Evolutionary conservation across 768 basidiomycete genomes (phyloP).

Genomic region (Hygrophoropsis aurantiaca): DNA sequence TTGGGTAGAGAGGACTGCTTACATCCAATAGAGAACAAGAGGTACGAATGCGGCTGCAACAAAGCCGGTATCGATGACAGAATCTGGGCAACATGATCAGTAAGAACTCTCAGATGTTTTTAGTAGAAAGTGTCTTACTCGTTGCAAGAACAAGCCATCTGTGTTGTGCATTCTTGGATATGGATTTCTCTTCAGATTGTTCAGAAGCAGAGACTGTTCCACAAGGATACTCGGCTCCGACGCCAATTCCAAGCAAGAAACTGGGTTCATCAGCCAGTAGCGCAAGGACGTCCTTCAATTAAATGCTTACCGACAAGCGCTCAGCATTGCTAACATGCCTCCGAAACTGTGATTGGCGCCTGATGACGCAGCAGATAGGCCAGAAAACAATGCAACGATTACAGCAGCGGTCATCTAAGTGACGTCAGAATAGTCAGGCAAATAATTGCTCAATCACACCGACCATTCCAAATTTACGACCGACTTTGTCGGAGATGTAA

Average conservation of each 20-base stretch:
- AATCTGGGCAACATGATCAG: slow-evolving; percentile 41
- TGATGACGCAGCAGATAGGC: slow-evolving; percentile 76
- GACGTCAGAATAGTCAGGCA: slow-evolving; percentile 14
- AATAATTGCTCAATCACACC: slow-evolving; percentile 12
- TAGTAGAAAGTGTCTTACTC: slow-evolving; percentile 47
- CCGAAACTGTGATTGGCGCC: slow-evolving; percentile 71
- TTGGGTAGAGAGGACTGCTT: slow-evolving; percentile 21
- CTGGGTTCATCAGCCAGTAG: slow-evolving; percentile 32
- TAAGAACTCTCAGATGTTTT: slow-evolving; percentile 2
- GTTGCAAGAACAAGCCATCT: slow-evolving; percentile 87
- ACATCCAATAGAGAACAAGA: slow-evolving; percentile 89
- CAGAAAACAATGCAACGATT: slow-evolving; percentile 84
- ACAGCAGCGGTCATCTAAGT: slow-evolving; percentile 74
- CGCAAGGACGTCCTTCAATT: background rate
- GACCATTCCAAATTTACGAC: slow-evolving; percentile 88
- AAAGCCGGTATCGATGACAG: slow-evolving; percentile 86
- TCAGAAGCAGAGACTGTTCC: slow-evolving; percentile 89
- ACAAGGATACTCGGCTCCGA: slow-evolving; percentile 89
- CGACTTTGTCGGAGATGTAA: slow-evolving; percentile 83
- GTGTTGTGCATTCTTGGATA: slow-evolving; percentile 79
- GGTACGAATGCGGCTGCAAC: slow-evolving; percentile 80
- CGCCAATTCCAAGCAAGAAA: slow-evolving; percentile 85
- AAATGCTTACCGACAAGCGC: slow-evolving; percentile 62
- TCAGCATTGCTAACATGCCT: slow-evolving; percentile 77
- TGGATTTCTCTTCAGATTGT: slow-evolving; percentile 80